Evolutionary conservation across 2,329 filamentous ascomycete species (phyloP), one percentile per base, ranked within the genome.

Genomic region (Emmonsiellopsis sp.): DNA sequence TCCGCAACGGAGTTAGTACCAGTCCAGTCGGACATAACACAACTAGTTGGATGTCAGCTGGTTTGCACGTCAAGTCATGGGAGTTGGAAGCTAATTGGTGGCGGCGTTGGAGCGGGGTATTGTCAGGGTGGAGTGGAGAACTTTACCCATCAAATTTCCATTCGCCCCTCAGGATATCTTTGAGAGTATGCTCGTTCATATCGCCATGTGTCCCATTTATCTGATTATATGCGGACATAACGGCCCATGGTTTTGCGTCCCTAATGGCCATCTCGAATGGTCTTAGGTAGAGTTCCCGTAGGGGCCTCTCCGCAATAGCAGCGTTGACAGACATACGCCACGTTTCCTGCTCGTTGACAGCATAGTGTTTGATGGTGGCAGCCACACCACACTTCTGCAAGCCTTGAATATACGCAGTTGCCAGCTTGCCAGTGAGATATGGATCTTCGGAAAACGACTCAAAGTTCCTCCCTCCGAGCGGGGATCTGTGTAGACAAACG

Each of bases 381-480:
- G 82, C 80, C 37, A 89, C 75, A 1, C 83, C 81, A 53, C 79
- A 80, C 31, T 82, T 80, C 62, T 89, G 85, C 47, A 83, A 70
- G 6, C 83, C 84, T 31, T 77, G 80, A 59, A 86, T 82, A 56
- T 86, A 86, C 51, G 82, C 79, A 3, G 82, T 77, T 10, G 83
- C 82, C 50, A 86, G 70, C 62, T 84, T 85, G 40, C 84, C 84
- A 1, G 84, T 85, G 11, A 89, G 73, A 13, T 82, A 77, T 0
- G 85, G 85, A 57, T 89, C 86, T 65, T 89, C 85, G 0, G 84
- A 87, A 65, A 86, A 89, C 0, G 85, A 86, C 67, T 89, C 86
- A 59, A 89, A 89, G 60, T 87, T 87, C 52, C 86, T 76, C 32
- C 86, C 85, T 15, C 85, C 85, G 1, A 89, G 75, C 0, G 86